These are phyloP conservation scores for Clitocybe nebularis DNA, from an alignment of 1,284 basidiomycete genomes.

Conservation along the genomic window DNA sequence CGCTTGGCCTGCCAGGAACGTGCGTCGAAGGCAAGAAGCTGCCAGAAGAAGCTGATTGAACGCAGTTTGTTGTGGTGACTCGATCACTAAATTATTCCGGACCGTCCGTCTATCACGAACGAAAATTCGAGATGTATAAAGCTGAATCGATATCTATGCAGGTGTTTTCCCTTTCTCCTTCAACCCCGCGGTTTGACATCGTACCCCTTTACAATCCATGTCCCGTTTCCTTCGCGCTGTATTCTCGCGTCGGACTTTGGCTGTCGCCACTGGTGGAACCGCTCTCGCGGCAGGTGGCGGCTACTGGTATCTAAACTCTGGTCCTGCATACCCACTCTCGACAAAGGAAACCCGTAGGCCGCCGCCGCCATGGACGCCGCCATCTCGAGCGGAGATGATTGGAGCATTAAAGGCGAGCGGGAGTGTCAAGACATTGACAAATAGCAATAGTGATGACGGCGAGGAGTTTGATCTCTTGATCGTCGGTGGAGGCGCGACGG, in stretches of 20 bases:
- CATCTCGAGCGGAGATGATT: constrained; percentile 62
- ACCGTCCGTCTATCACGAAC: not conserved
- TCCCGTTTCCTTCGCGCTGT: constrained; percentile 35
- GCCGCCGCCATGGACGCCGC: constrained; percentile 75
- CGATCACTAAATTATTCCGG: too few relatives aligned
- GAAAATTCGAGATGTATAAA: not conserved
- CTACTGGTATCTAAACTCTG: constrained; percentile 69
- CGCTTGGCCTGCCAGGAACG: too few relatives aligned
- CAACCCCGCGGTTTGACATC: not conserved
- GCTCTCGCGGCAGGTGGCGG: constrained; percentile 51
- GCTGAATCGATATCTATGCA: not conserved
- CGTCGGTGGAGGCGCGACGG: constrained; percentile 93
- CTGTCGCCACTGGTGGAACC: constrained; percentile 47
- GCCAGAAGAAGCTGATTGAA: too few relatives aligned
- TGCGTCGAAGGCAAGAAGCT: too few relatives aligned
- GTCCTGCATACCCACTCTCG: constrained; percentile 58
- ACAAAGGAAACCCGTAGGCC: constrained; percentile 61
- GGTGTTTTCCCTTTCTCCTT: too few relatives aligned
- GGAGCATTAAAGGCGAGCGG: constrained; percentile 48
- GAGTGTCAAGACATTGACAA: constrained; percentile 19
- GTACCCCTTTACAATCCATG: constrained; percentile 4
- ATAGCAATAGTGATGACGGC: too few relatives aligned
- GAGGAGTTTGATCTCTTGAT: constrained; percentile 80
- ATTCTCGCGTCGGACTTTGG: constrained; percentile 52
- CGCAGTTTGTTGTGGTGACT: too few relatives aligned